A percentile compares a stretch with the other conserved stretches of the same genome.
These are phyloP conservation scores for Penicillium argentinense DNA, from an alignment of 495 filamentous ascomycete species.

Conservation along the genomic window DNA sequence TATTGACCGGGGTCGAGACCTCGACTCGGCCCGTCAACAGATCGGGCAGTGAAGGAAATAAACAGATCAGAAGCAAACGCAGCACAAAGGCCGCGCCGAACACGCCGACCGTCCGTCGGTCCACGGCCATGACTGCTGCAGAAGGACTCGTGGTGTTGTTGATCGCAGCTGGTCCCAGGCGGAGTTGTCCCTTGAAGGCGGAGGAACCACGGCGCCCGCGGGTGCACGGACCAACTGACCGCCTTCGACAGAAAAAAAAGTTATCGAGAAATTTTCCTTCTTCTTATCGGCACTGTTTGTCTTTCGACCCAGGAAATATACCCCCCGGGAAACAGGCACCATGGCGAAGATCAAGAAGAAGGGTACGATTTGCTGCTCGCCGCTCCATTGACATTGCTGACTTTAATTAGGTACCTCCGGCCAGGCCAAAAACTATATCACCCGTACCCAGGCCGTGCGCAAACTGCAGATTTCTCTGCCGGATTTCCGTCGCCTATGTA, in stretches of 20 bases:
- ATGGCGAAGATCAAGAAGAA: slow-evolving; percentile 96
- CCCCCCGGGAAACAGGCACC: slow-evolving; percentile 14
- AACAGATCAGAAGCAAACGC: slow-evolving; percentile 74
- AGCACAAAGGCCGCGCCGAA: slow-evolving; percentile 75
- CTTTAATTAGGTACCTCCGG: slow-evolving; percentile 74
- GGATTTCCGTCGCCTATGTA: slow-evolving; percentile 96
- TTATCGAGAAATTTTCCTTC: slow-evolving; percentile 40
- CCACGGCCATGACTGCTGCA: slow-evolving; percentile 54
- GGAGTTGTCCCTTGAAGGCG: slow-evolving; percentile 31
- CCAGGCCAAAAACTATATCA: slow-evolving; percentile 97
- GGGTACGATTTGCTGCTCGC: slow-evolving; percentile 46
- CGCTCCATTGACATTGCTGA: slow-evolving; percentile 19
- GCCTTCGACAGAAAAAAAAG: slow-evolving; percentile 36
- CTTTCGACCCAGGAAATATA: neutral
- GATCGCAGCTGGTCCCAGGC: slow-evolving; percentile 5
- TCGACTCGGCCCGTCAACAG: slow-evolving; percentile 89
- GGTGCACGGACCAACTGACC: slow-evolving; percentile 37
- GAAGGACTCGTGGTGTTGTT: slow-evolving; percentile 7
- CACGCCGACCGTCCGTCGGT: slow-evolving; percentile 72
- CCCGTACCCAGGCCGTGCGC: slow-evolving; percentile 90
- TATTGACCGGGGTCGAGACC: slow-evolving; percentile 93
- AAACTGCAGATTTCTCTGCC: slow-evolving; percentile 96
- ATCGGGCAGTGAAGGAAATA: slow-evolving; percentile 82
- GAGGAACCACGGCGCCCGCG: slow-evolving; percentile 33
- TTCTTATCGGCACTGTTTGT: slow-evolving; percentile 30